Percentiles rank a stretch among this genome's conserved stretches.
Evolutionary conservation across 805 yeast species (phyloP).

Genomic region (Lachancea cidri): DNA sequence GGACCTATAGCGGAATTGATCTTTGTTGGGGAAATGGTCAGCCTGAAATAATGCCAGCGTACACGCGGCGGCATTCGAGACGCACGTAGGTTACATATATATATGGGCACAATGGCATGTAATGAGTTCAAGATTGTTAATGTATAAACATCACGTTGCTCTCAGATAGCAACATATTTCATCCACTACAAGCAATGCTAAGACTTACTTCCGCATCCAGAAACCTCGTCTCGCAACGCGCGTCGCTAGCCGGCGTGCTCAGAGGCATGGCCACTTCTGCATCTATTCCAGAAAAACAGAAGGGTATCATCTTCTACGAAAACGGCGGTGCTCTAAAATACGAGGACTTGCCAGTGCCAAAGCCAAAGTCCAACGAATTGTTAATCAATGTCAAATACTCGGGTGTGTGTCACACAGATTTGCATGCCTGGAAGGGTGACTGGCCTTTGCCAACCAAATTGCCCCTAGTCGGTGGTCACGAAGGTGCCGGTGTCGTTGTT

Average conservation of each 20-base stretch:
- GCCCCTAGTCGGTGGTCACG: conserved; percentile 64
- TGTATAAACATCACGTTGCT: too few species aligned
- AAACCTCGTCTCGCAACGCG: neutral
- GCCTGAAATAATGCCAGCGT: neutral
- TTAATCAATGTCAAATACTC: conserved; percentile 56
- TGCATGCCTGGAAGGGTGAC: conserved; percentile 66
- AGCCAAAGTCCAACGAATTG: conserved; percentile 52
- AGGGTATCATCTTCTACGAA: conserved; percentile 48
- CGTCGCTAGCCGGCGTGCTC: neutral
- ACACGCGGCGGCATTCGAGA: neutral
- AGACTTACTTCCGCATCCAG: neutral
- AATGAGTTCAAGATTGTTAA: too few species aligned
- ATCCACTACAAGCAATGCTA: too few species aligned
- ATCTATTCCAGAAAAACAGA: conserved; percentile 44
- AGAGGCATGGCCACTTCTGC: neutral
- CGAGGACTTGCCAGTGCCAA: conserved; percentile 52
- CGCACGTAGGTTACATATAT: too few species aligned
- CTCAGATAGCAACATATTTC: too few species aligned
- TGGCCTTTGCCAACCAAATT: conserved; percentile 56
- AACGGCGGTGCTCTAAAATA: conserved; percentile 45
- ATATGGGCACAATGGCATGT: too few species aligned
- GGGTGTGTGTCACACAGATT: conserved; percentile 63
- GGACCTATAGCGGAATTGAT: too few species aligned
- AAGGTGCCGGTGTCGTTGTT: conserved; percentile 64
- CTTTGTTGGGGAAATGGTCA: neutral